Conservation (phyloP, 2,329 filamentous ascomycete species). For the Cryphonectria naterciae region DNA sequence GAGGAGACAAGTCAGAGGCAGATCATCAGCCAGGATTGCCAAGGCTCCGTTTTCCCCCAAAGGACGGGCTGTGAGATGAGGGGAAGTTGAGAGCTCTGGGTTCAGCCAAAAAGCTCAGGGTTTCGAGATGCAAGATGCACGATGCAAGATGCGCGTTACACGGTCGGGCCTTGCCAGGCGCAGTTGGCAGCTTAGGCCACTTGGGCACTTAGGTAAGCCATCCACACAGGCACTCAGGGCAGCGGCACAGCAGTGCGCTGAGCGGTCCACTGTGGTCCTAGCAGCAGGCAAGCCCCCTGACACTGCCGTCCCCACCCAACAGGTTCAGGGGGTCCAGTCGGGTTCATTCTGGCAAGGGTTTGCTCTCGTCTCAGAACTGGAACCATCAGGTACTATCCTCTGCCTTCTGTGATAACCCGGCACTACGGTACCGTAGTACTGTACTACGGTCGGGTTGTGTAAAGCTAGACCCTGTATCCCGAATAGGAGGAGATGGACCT, state of each 20-base stretch:
- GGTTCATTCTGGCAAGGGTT: neutral
- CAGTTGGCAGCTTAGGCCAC: neutral
- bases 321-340: neutral
- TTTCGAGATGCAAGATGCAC: neutral
- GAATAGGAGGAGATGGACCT: neutral
- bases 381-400: neutral
- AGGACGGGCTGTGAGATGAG: neutral
- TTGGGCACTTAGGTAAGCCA: conserved; percentile 6
- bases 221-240: neutral
- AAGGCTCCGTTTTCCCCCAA: neutral
- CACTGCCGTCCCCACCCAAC: neutral
- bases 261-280: neutral
- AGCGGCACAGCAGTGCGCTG: neutral
- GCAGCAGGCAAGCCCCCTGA: neutral
- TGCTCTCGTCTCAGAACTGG: conserved; percentile 1
- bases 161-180: neutral
- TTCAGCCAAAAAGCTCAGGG: neutral
- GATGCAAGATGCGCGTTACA: neutral
- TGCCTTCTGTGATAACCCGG: neutral
- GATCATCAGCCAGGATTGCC: neutral
- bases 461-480: neutral
- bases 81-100: neutral
- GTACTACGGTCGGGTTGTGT: neutral
- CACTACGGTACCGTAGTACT: neutral
- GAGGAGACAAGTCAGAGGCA: neutral